phyloP scores from a whole-genome alignment of 2,329 filamentous ascomycete genomes.

The Claviceps spartinae region DNA sequence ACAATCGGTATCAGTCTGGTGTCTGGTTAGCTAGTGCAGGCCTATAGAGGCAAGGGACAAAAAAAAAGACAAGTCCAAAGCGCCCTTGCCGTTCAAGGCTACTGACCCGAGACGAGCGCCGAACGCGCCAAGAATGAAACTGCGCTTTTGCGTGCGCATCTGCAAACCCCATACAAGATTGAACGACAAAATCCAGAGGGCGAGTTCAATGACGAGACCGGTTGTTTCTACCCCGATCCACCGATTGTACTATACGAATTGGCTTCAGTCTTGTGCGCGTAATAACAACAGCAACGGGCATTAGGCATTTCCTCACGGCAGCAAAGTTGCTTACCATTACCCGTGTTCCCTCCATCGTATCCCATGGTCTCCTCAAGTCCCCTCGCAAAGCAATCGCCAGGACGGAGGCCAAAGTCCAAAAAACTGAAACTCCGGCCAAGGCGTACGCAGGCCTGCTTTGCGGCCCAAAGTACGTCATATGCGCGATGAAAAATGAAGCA shows the following conservation, averaged over 20 bases:
- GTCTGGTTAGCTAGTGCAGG: not conserved
- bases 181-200: conserved; percentile 3
- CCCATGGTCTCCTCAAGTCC: not conserved
- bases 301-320: not conserved
- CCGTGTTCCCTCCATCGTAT: not conserved
- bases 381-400: conserved; percentile 1
- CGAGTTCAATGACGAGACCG: conserved; percentile 4
- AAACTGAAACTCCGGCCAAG: not conserved
- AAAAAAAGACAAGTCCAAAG: not conserved
- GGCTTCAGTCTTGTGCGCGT: not conserved
- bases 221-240: conserved; percentile 5
- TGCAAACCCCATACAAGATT: conserved; percentile 6
- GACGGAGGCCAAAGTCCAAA: conserved; percentile 3
- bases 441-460: conserved; percentile 3
- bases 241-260: not conserved
- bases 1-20: conserved; percentile 1
- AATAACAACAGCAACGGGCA: not conserved
- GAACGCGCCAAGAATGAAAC: conserved; percentile 5
- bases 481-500: conserved; percentile 3
- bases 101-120: conserved; percentile 4
- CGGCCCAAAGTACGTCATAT: conserved; percentile 4
- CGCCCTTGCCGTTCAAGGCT: not conserved
- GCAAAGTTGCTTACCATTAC: not conserved
- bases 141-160: conserved; percentile 1
- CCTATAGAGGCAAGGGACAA: no score